These are phyloP conservation scores for Sarocladium oryzae DNA, from an alignment of 2,329 filamentous ascomycete species.

Conservation along the genomic window DNA sequence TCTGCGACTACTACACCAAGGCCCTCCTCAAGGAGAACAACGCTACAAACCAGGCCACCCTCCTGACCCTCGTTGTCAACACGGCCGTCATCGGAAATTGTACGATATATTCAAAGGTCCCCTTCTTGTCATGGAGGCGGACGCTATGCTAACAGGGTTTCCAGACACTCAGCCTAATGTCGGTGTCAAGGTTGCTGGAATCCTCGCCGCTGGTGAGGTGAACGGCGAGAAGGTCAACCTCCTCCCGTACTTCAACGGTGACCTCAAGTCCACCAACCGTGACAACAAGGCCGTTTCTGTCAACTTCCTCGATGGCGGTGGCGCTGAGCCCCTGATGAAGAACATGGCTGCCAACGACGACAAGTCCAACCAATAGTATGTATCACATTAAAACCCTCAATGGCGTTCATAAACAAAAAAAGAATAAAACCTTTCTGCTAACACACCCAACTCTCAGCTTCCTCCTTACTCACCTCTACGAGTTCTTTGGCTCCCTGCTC, in stretches of 20 bases:
- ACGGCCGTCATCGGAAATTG: conserved; percentile 59
- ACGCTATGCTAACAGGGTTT: too few relatives aligned
- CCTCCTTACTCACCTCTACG: conserved; percentile 55
- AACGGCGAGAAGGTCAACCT: conserved; percentile 48
- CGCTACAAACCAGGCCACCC: conserved; percentile 47
- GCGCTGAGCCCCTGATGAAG: conserved; percentile 45
- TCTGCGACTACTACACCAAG: conserved; percentile 60
- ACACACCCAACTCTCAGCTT: conserved; percentile 31
- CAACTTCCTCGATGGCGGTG: conserved; percentile 58
- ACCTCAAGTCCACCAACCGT: conserved; percentile 46
- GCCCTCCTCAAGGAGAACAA: conserved; percentile 53
- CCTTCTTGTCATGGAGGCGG: not conserved
- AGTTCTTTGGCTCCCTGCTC: conserved; percentile 53
- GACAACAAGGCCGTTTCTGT: conserved; percentile 37
- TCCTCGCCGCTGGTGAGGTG: conserved; percentile 43
- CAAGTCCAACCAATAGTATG: conserved; percentile 50
- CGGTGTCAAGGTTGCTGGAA: conserved; percentile 47
- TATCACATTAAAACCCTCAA: not conserved
- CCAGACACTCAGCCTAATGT: conserved; percentile 49
- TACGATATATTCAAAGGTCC: conserved; percentile 18
- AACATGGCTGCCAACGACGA: conserved; percentile 47
- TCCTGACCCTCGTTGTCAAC: conserved; percentile 53
- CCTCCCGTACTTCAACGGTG: conserved; percentile 53
- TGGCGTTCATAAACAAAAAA: not conserved
- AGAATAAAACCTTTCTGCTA: not conserved